Percentiles rank a stretch among this genome's conserved stretches.
Conservation (phyloP, 2,329 filamentous ascomycete species). For the Fusarium sp. region DNA sequence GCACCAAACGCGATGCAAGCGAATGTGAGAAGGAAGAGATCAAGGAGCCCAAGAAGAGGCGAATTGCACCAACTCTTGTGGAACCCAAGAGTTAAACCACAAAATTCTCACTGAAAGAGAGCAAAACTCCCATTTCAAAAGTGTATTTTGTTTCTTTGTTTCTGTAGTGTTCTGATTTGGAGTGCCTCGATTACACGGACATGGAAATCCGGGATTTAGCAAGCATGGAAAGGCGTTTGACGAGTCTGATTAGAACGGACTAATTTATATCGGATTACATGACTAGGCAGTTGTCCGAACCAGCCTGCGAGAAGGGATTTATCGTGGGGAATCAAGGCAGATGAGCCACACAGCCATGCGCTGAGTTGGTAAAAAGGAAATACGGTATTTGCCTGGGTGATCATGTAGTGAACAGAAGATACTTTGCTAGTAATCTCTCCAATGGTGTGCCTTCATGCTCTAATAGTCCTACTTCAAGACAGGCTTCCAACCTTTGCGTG, state of each 20-base stretch:
- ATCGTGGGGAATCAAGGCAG: conserved; percentile 25
- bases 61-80: conserved; percentile 76
- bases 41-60: conserved; percentile 73
- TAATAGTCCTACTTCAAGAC: conserved; percentile 52
- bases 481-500: conserved; percentile 70
- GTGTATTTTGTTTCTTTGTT: conserved; percentile 27
- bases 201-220: conserved; percentile 39
- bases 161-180: conserved; percentile 11
- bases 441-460: not conserved
- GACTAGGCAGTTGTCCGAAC: conserved; percentile 8
- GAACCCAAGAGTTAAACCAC: conserved; percentile 44
- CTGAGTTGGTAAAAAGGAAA: conserved; percentile 11
- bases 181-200: conserved; percentile 22
- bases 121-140: conserved; percentile 27
- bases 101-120: not conserved
- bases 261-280: conserved; percentile 19
- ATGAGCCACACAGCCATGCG: conserved; percentile 31
- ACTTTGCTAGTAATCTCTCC: conserved; percentile 6
- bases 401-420: conserved; percentile 37
- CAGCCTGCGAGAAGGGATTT: conserved; percentile 15
- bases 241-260: conserved; percentile 31
- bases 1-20: conserved; percentile 68
- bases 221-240: conserved; percentile 51
- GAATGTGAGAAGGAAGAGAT: conserved; percentile 67
- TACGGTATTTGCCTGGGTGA: conserved; percentile 20